Base-by-base conservation (phyloP, 768 basidiomycete species). In the Trichaptum fuscoviolaceum region DNA sequence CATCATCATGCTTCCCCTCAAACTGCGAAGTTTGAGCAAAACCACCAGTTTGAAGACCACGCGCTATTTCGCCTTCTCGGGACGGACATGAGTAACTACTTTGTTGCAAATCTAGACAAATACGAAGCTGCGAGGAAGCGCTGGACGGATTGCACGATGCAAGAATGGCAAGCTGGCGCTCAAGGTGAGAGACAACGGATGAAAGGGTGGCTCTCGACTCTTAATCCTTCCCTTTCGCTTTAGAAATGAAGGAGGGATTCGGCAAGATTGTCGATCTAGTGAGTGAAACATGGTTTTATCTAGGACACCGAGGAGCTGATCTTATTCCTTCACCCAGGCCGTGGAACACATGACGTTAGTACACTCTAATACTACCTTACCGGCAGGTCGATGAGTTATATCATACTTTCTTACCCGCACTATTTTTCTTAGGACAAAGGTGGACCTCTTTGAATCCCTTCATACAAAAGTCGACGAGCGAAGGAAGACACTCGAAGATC, bases 161-260 rank as follows among this genome's bases (percentile, higher is more conserved):
- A 83, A 17, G 85, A 87, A 63, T 87, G 87, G 87, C 71, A 77
- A 5, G 77, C 81, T 26, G 87, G 86, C 6, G 83, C 82, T 0
- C 79, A 85, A 62, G 84, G 86, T 86, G 42, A 62, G 71, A 63
- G 20, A 23, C 57, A 18, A 9, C 1, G n/a, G 34, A 63, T 58
- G 24, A 24, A 35, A 62, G 35, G 1, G n/a, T 26, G 30, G 23
- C 0, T 23, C 25, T 18, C 58, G 10, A 58, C 65, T n/a, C 57
- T 8, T 26, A 30, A 3, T 30, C 62, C 34, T 62, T 35, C 23
- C 65, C 35, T 58, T 62, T 17, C n/a, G 10, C n/a, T 62, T 18
- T 64, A 86, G 85, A 84, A 68, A 73, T 86, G 64, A 72, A 76
- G 3, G 69, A 69, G 17, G 76, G 77, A 34, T 86, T 82, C 67